Evolutionary conservation across 495 filamentous ascomycete genomes (phyloP).

Genomic region (Recurvomyces mirabilis): DNA sequence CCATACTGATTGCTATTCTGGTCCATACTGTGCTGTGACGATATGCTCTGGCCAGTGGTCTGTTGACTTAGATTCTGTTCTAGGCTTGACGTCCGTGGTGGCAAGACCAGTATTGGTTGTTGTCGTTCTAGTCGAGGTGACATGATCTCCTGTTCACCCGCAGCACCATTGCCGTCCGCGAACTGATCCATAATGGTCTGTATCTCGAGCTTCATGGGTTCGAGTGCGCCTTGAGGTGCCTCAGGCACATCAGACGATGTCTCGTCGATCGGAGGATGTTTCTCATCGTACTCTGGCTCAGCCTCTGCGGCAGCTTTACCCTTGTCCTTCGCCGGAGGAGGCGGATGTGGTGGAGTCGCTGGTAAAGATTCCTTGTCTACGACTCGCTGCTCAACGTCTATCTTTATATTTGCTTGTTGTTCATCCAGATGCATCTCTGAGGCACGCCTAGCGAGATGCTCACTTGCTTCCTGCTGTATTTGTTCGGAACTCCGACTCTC

Average conservation of each 20-base stretch:
- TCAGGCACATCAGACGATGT: constrained; percentile 3
- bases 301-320: neutral
- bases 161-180: constrained; percentile 48
- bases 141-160: constrained; percentile 65
- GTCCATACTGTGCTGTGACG: constrained; percentile 3
- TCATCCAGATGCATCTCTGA: constrained; percentile 3
- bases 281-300: constrained; percentile 14
- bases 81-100: constrained; percentile 73
- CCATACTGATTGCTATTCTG: neutral
- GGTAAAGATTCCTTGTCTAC: constrained; percentile 1
- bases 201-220: constrained; percentile 58
- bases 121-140: constrained; percentile 66
- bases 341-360: neutral
- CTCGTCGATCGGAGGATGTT: constrained; percentile 10
- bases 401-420: neutral
- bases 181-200: constrained; percentile 87
- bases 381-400: no score
- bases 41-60: constrained; percentile 16
- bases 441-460: constrained; percentile 16
- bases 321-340: constrained; percentile 2
- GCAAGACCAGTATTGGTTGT: constrained; percentile 62
- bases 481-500: no score
- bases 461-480: constrained; percentile 14
- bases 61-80: constrained; percentile 39
- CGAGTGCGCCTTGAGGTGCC: constrained; percentile 10